Evolutionary conservation across 129 eudicot species (phyloP).

Genomic region (Glebionis coronaria): DNA sequence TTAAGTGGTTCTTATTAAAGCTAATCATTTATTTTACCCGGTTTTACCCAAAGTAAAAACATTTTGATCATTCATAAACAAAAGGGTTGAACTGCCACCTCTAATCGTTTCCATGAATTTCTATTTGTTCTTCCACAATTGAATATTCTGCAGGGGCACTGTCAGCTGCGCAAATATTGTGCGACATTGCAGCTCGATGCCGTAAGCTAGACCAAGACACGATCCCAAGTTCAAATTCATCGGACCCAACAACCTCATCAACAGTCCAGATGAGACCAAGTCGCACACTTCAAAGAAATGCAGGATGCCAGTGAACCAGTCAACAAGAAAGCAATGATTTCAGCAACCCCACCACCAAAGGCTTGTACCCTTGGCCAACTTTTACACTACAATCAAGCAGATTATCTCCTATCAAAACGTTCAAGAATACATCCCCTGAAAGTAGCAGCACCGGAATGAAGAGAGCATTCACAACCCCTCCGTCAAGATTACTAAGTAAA

Average conservation of each 20-base stretch:
- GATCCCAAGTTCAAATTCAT: constrained; percentile 37
- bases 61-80: not conserved
- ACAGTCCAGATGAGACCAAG: constrained; percentile 22
- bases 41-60: no score
- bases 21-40: no score
- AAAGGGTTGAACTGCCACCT: not conserved
- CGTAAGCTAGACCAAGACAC: constrained; percentile 41
- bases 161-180: constrained; percentile 75
- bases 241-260: constrained; percentile 28
- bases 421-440: constrained; percentile 35
- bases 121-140: constrained; percentile 33
- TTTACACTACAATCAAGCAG: constrained; percentile 49
- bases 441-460: constrained; percentile 35
- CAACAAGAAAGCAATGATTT: constrained; percentile 25
- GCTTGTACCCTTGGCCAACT: constrained; percentile 38
- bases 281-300: constrained; percentile 40
- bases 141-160: constrained; percentile 43
- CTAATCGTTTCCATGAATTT: constrained; percentile 5
- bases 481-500: constrained; percentile 41
- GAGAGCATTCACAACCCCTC: constrained; percentile 46
- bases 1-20: no score
- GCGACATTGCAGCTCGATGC: constrained; percentile 48
- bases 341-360: constrained; percentile 26
- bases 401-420: constrained; percentile 53
- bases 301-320: constrained; percentile 29